A percentile compares a stretch with the other conserved stretches of the same genome.
Evolutionary conservation across 1,284 basidiomycete species (phyloP).

Genomic region (Gymnopus androsaceus): DNA sequence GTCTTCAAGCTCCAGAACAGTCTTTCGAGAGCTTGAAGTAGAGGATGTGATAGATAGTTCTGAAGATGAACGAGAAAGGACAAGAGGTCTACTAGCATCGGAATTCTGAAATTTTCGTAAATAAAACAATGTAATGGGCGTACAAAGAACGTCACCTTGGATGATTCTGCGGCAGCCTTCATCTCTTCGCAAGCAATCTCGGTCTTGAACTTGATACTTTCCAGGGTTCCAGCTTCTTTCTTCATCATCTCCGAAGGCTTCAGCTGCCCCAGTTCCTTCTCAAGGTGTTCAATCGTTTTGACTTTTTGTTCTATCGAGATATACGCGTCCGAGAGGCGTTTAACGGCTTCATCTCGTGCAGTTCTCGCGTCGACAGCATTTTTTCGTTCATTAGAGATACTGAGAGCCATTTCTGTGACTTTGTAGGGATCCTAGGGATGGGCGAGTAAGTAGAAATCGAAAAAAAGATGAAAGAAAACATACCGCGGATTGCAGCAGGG

Average conservation of each 20-base stretch:
- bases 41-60: not conserved
- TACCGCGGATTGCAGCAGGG: constrained; percentile 10
- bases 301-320: constrained; percentile 62
- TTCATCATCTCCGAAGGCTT: constrained; percentile 5
- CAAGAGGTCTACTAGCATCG: constrained; percentile 10
- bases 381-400: constrained; percentile 56
- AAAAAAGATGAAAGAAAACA: not conserved
- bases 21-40: constrained; percentile 8
- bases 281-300: constrained; percentile 48
- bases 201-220: constrained; percentile 29
- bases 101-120: constrained; percentile 18
- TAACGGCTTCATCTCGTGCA: constrained; percentile 66
- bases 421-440: constrained; percentile 41
- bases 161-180: not conserved
- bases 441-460: constrained; percentile 3
- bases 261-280: constrained; percentile 36
- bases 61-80: constrained; percentile 11
- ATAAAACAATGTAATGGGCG: no score
- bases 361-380: constrained; percentile 58
- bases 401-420: constrained; percentile 51
- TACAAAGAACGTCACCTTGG: no score
- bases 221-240: not conserved
- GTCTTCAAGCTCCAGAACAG: constrained; percentile 7
- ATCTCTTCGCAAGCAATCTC: constrained; percentile 43
- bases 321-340: constrained; percentile 63